A percentile compares a stretch with the other conserved stretches of the same genome.
Evolutionary conservation across 257 asterid species (phyloP).

Genomic region (Plantago major): DNA sequence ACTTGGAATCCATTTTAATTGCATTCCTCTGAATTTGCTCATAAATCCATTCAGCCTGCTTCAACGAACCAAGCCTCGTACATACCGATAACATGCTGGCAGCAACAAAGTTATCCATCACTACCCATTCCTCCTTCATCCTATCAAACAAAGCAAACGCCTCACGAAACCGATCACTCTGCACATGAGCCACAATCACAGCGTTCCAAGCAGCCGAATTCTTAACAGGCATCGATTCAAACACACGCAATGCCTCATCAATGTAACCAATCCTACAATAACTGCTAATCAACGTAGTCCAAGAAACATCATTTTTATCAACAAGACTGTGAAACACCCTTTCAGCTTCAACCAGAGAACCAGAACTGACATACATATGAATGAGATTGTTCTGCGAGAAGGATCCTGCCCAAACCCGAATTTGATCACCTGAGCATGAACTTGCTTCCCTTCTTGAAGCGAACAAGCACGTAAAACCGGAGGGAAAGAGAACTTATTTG

Average conservation of each 20-base stretch:
- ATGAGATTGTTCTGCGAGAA: constrained; percentile 75
- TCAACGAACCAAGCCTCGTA: constrained; percentile 64
- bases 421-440: constrained; percentile 63
- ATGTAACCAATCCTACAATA: constrained; percentile 47
- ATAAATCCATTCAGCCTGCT: constrained; percentile 69
- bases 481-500: constrained; percentile 65
- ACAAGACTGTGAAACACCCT: constrained; percentile 51
- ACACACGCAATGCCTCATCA: constrained; percentile 48
- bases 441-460: constrained; percentile 46
- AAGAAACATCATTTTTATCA: constrained; percentile 61
- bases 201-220: constrained; percentile 73
- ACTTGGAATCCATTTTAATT: constrained; percentile 48
- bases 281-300: constrained; percentile 86
- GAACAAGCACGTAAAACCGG: constrained; percentile 66
- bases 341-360: constrained; percentile 48
- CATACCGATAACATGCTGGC: constrained; percentile 84
- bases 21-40: constrained; percentile 34
- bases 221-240: constrained; percentile 49
- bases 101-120: constrained; percentile 66
- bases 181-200: constrained; percentile 66
- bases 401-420: constrained; percentile 54
- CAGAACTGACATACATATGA: constrained; percentile 62
- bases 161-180: constrained; percentile 44
- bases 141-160: constrained; percentile 54
- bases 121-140: constrained; percentile 46